Evolutionary conservation across 2,329 filamentous ascomycete species (phyloP).

Genomic region (Aureobasidium sp.): DNA sequence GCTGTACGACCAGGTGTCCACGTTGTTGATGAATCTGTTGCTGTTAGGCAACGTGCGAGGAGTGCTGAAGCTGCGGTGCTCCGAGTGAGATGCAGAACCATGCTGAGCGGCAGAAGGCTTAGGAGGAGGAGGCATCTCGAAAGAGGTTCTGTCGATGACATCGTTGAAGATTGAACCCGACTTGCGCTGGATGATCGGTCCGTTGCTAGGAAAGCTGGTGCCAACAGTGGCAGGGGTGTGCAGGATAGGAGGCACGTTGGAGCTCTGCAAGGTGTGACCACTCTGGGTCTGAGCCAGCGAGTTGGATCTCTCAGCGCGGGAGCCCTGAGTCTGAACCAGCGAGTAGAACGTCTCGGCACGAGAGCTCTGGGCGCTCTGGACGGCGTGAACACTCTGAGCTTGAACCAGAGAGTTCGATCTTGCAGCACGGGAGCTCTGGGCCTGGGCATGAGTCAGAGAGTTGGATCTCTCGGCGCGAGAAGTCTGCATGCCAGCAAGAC

Average conservation of each 20-base stretch:
- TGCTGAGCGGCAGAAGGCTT: background rate
- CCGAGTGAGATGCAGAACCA: background rate
- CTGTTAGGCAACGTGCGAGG: background rate
- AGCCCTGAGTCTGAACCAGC: background rate
- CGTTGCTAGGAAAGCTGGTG: background rate
- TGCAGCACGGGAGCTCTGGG: background rate
- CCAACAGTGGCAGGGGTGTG: background rate
- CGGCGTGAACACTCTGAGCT: background rate
- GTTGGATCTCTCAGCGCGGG: background rate
- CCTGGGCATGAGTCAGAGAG: background rate
- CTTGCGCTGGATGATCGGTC: background rate
- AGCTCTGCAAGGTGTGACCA: background rate
- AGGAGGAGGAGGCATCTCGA: background rate
- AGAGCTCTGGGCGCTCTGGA: background rate
- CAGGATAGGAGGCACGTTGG: background rate
- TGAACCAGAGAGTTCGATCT: background rate
- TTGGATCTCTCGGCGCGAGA: background rate
- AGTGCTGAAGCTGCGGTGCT: background rate
- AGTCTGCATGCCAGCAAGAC: background rate
- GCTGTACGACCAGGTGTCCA: background rate
- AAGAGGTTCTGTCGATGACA: background rate
- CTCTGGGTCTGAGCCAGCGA: background rate
- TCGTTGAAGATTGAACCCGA: background rate
- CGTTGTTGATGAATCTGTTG: background rate
- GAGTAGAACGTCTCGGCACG: background rate